These are phyloP conservation scores for Pelargonium nanum DNA, from an alignment of 345 rosid genomes.

Conservation along the genomic window DNA sequence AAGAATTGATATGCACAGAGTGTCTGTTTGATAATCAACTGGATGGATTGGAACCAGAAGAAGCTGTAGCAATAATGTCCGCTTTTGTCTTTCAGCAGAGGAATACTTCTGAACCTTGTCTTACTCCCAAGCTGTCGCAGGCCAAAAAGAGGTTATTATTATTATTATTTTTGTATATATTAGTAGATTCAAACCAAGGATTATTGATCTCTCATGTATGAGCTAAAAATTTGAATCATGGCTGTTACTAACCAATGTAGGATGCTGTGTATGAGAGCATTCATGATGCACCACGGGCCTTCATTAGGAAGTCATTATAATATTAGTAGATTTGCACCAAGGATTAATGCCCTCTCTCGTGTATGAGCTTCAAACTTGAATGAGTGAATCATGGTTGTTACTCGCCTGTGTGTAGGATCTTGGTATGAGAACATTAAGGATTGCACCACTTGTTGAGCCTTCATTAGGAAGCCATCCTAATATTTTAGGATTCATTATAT, in stretches of 20 bases:
- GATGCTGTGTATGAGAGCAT: background rate
- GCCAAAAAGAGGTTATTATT: conserved; percentile 70
- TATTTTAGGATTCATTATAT: background rate
- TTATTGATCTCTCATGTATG: background rate
- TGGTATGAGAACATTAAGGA: too few relatives aligned
- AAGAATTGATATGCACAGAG: conserved; percentile 85
- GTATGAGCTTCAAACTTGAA: too few relatives aligned
- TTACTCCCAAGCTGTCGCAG: conserved; percentile 60
- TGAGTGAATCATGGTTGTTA: too few relatives aligned
- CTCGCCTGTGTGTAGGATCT: too few relatives aligned
- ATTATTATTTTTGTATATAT: background rate
- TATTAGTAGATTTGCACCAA: too few relatives aligned
- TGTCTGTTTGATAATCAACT: conserved; percentile 92
- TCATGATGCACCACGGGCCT: background rate
- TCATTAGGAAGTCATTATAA: background rate
- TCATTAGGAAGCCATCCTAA: background rate
- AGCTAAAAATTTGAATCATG: conserved; percentile 3
- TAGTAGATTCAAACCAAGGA: background rate
- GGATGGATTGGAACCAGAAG: conserved; percentile 89
- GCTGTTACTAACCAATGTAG: background rate
- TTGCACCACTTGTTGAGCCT: too few relatives aligned
- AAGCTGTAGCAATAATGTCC: conserved; percentile 96
- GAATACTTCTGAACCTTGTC: conserved; percentile 74
- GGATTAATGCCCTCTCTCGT: too few relatives aligned
- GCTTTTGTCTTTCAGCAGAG: conserved; percentile 97